These are phyloP conservation scores for Leishmania arabica DNA, from an alignment of 208 protist species.

Conservation along the genomic window DNA sequence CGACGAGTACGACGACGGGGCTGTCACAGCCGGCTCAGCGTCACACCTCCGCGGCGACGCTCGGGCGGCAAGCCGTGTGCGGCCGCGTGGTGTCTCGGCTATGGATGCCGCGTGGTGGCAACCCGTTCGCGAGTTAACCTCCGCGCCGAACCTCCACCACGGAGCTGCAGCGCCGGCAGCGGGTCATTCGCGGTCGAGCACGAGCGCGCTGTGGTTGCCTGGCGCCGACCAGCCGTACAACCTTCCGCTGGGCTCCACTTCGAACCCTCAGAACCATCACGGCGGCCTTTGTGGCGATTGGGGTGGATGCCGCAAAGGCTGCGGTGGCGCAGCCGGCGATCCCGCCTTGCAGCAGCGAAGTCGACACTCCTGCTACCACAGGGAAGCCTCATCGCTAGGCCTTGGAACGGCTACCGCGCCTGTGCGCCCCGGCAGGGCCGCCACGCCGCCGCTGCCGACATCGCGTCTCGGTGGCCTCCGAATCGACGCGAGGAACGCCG, in stretches of 20 bases:
- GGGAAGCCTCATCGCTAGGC: not conserved
- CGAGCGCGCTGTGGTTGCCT: constrained; percentile 3
- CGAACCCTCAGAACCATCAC: not conserved
- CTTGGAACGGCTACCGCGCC: not conserved
- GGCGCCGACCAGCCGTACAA: constrained; percentile 6
- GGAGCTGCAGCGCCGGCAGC: not conserved
- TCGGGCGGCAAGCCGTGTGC: constrained; percentile 37
- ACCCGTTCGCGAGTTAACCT: constrained; percentile 19
- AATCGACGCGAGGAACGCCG: not conserved
- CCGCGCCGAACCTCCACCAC: not conserved
- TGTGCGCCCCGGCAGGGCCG: not conserved
- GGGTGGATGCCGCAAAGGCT: not conserved
- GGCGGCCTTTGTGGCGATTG: not conserved
- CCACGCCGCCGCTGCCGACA: not conserved
- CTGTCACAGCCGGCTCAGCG: not conserved
- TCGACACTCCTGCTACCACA: not conserved
- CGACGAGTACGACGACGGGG: constrained; percentile 55
- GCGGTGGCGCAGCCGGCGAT: not conserved
- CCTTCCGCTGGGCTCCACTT: not conserved
- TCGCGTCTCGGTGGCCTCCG: not conserved
- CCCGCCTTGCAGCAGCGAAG: not conserved
- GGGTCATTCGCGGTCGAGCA: not conserved
- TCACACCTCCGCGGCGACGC: not conserved
- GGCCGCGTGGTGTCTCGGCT: constrained; percentile 45
- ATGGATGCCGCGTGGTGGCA: constrained; percentile 51